These are phyloP conservation scores for Rhodotorula diobovata DNA, from an alignment of 768 basidiomycete genomes.

Conservation along the genomic window DNA sequence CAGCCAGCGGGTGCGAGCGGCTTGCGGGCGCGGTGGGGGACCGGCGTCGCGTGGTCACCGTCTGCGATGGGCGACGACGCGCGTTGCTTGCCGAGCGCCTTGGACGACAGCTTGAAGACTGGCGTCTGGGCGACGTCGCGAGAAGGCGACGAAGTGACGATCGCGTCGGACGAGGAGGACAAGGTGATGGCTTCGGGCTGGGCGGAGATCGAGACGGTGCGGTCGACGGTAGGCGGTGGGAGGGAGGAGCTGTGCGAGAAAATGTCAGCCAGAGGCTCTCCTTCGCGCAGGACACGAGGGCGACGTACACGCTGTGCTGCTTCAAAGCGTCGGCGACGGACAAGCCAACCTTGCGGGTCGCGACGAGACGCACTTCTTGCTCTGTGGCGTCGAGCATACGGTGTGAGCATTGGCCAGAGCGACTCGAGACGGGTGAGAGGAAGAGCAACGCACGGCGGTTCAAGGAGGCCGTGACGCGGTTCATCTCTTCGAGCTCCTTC, in stretches of 20 bases:
- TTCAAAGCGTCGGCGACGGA: background rate
- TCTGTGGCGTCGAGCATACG: background rate
- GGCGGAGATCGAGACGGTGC: background rate
- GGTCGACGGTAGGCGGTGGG: background rate
- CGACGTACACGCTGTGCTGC: background rate
- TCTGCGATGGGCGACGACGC: conserved; percentile 10
- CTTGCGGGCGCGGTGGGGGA: background rate
- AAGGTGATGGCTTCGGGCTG: background rate
- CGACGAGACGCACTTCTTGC: conserved; percentile 9
- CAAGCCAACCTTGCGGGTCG: background rate
- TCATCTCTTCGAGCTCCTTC: conserved; percentile 30
- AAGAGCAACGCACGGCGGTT: conserved; percentile 16
- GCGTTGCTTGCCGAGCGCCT: conserved; percentile 18
- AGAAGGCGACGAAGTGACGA: conserved; percentile 7
- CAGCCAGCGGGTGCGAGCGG: background rate
- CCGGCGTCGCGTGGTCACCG: conserved; percentile 3
- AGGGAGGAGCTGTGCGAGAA: background rate
- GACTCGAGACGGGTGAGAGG: background rate
- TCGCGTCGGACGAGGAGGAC: conserved; percentile 3
- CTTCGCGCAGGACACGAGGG: background rate
- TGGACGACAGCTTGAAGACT: background rate
- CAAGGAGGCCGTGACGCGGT: conserved; percentile 10
- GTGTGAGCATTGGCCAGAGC: background rate
- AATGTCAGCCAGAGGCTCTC: background rate
- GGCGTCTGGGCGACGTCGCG: background rate